A percentile compares a stretch with the other conserved stretches of the same genome.
These are phyloP conservation scores for Colletotrichum caudatum DNA, from an alignment of 2,329 filamentous ascomycete genomes.

Conservation along the genomic window DNA sequence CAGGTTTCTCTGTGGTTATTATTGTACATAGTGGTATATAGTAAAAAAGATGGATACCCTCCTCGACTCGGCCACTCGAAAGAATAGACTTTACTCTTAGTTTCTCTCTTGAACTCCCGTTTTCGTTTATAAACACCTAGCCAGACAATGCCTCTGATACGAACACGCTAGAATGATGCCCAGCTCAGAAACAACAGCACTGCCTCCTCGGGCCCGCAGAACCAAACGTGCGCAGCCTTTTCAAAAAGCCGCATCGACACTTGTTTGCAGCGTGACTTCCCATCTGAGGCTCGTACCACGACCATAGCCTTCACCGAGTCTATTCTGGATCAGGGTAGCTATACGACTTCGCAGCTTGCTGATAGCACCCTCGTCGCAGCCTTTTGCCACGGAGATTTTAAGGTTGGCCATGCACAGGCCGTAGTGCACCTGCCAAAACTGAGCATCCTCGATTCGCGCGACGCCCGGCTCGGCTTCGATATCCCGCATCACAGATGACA, in stretches of 20 bases:
- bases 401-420: slow-evolving; percentile 96
- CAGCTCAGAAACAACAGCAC: not conserved
- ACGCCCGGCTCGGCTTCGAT: slow-evolving; percentile 85
- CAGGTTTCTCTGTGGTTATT: slow-evolving; percentile 18
- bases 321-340: slow-evolving; percentile 82
- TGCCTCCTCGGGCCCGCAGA: not conserved
- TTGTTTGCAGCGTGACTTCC: slow-evolving; percentile 92
- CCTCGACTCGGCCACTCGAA: slow-evolving; percentile 44
- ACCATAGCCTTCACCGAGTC: slow-evolving; percentile 89
- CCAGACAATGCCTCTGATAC: not conserved
- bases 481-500: slow-evolving; percentile 83
- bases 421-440: slow-evolving; percentile 99
- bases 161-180: not conserved
- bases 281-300: slow-evolving; percentile 82
- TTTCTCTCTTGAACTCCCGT: not conserved
- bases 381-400: slow-evolving; percentile 77
- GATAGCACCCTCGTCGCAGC: slow-evolving; percentile 77
- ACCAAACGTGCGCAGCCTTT: not conserved
- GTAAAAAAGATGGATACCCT: slow-evolving; percentile 46
- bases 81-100: slow-evolving; percentile 20
- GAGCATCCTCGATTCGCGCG: slow-evolving; percentile 84
- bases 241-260: slow-evolving; percentile 49
- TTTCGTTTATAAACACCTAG: not conserved
- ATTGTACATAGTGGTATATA: slow-evolving; percentile 34
- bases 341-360: slow-evolving; percentile 81